A percentile compares a stretch with the other conserved stretches of the same genome.
Conservation (phyloP, 306 rosid species). For the Vachellia collinsii region DNA sequence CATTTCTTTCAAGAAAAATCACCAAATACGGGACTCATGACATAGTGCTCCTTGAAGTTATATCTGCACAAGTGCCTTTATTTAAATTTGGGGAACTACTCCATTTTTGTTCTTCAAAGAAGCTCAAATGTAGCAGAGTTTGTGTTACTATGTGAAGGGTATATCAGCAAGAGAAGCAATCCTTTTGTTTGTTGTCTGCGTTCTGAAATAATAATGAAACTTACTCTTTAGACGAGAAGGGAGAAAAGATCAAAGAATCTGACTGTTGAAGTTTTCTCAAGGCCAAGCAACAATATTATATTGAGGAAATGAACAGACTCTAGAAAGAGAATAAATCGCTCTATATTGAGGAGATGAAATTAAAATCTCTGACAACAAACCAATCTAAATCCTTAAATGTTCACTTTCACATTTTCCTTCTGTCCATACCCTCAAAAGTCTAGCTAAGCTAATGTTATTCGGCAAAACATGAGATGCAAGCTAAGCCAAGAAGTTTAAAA, state of each 20-base stretch:
- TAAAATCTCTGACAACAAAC: too few species aligned
- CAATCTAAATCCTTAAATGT: neutral
- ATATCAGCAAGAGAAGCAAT: neutral
- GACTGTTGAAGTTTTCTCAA: conserved; percentile 16
- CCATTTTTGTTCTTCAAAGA: neutral
- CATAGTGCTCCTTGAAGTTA: neutral
- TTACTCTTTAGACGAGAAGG: conserved; percentile 26
- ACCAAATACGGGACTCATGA: too few species aligned
- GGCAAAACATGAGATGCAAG: conserved; percentile 9
- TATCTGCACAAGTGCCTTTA: neutral
- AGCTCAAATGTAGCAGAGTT: neutral
- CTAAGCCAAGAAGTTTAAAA: neutral
- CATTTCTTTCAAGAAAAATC: too few species aligned
- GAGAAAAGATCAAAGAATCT: conserved; percentile 30
- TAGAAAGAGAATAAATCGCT: neutral
- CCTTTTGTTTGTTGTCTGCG: conserved; percentile 29
- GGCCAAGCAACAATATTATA: neutral
- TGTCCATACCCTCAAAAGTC: neutral
- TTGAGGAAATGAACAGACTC: neutral
- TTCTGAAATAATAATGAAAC: conserved; percentile 22
- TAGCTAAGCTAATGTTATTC: conserved; percentile 16
- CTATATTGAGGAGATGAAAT: too few species aligned
- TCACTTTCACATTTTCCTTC: neutral
- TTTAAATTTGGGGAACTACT: neutral
- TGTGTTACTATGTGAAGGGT: neutral